phyloP scores from a whole-genome alignment of 2,329 filamentous ascomycete species.

The Xylaria sp. region DNA sequence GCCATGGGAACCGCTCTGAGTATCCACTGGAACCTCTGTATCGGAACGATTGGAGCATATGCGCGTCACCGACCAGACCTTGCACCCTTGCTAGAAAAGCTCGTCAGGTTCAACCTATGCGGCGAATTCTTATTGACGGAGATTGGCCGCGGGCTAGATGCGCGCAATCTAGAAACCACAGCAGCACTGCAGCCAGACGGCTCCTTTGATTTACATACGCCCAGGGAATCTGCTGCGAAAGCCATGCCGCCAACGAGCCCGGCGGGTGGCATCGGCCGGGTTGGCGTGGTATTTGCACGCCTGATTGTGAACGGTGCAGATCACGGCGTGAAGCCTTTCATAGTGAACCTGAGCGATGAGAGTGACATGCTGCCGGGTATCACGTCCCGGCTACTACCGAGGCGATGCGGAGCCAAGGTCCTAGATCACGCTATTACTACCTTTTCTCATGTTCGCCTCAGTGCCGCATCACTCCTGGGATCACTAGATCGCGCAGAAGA shows the following conservation, averaged over 20 bases:
- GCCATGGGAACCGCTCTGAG: constrained; percentile 31
- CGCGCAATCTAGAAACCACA: constrained; percentile 46
- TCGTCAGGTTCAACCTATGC: constrained; percentile 34
- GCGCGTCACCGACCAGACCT: constrained; percentile 30
- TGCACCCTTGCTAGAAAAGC: constrained; percentile 15
- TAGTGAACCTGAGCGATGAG: constrained; percentile 39
- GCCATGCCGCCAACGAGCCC: constrained; percentile 38
- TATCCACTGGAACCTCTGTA: constrained; percentile 44
- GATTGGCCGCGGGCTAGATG: constrained; percentile 47
- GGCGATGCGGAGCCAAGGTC: constrained; percentile 37
- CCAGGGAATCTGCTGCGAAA: constrained; percentile 41
- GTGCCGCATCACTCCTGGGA: constrained; percentile 38
- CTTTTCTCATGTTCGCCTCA: constrained; percentile 42
- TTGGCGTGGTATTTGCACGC: constrained; percentile 44
- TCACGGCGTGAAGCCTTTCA: constrained; percentile 40
- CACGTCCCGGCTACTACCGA: constrained; percentile 35
- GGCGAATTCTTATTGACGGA: constrained; percentile 49
- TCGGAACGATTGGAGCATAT: constrained; percentile 36
- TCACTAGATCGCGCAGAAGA: constrained; percentile 24
- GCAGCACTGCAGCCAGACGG: constrained; percentile 44
- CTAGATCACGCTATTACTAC: constrained; percentile 44
- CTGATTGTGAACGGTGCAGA: constrained; percentile 38
- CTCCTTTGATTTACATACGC: constrained; percentile 36
- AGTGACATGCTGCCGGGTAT: constrained; percentile 39
- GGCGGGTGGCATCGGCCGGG: constrained; percentile 33